Evolutionary conservation across 495 filamentous ascomycete genomes (phyloP).

Genomic region (Aspergillus ostianus): DNA sequence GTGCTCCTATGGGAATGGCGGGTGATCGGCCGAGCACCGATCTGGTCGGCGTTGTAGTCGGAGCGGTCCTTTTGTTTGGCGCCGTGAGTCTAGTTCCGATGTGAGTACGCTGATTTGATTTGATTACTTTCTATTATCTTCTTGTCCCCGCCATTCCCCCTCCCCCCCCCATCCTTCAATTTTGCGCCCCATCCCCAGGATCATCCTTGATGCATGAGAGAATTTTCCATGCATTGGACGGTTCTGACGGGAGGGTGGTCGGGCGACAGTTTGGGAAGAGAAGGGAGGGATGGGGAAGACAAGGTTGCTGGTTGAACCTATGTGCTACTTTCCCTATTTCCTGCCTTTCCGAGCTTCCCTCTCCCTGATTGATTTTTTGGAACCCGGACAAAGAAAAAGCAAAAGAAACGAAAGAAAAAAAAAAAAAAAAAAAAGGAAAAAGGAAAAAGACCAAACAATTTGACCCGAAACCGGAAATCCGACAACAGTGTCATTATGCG

Average conservation of each 20-base stretch:
- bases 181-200: constrained; percentile 12
- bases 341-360: not conserved
- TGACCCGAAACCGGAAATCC: not conserved
- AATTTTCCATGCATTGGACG: constrained; percentile 17
- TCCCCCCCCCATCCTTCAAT: not conserved
- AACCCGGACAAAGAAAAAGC: too few species aligned
- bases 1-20: constrained; percentile 24
- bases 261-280: not conserved
- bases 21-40: constrained; percentile 24
- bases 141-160: not conserved
- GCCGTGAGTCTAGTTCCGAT: constrained; percentile 35
- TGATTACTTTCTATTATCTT: not conserved
- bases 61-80: constrained; percentile 30
- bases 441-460: not conserved
- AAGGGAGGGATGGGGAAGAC: not conserved
- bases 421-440: not conserved
- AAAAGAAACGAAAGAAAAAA: not conserved
- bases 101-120: constrained; percentile 21
- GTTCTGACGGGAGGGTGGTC: not conserved
- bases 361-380: not conserved
- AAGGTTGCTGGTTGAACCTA: too few species aligned
- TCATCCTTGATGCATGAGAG: constrained; percentile 18
- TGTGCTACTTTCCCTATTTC: not conserved
- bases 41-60: constrained; percentile 37
- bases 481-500: constrained; percentile 28